Evolutionary conservation across 2,329 filamentous ascomycete genomes (phyloP), one percentile per base, ranked within the genome.

Genomic region (Diaporthe vaccinii): DNA sequence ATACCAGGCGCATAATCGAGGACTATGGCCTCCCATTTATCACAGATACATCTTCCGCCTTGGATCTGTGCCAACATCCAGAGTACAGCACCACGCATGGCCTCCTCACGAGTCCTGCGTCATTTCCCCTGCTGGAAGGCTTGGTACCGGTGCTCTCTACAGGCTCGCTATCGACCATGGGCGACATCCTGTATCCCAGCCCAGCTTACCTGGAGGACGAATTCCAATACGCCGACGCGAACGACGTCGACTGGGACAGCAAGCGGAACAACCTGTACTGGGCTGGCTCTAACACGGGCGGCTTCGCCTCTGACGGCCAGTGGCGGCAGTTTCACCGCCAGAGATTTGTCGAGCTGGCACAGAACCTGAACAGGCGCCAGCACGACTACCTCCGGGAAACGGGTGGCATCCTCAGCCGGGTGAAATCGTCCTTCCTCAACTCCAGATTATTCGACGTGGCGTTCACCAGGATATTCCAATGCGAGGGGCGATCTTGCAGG

Each of bases 41-140:
- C 12, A 79, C 78, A 4, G 78, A 86, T 53, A 70, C 74, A 0
- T 34, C 75, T 0, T 61, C 77, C 0, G 74, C 79, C 1, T 82
- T 79, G 65, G 82, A 89, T 57, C 73, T 89, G 1, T 90, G 89
- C 51, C 77, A 78, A 0, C 85, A 89, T 61, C 82, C 85, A 0
- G 85, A 88, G 36, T 87, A 88, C 76, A 78, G 78, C 6, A 51
- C 77, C 17, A 80, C 83, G 74, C 86, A 91, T 74, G 89, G 88
- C 10, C 80, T 90, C 10, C 80, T 88, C 36, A 81, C 84, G 8
- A 83, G 83, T 7, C 88, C 89, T 0, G 79, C 83, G 1, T 85
- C 86, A 0, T 84, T 89, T 28, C 79, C 77, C 0, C 57, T 71
- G 6, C 10, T 74, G 17, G 55, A 71, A 65, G 57, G 65, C 7